Percentiles rank a stretch among this genome's conserved stretches.
These are phyloP conservation scores for Linnemannia elongata DNA, from an alignment of 192 early-diverging fungal species.

Conservation along the genomic window DNA sequence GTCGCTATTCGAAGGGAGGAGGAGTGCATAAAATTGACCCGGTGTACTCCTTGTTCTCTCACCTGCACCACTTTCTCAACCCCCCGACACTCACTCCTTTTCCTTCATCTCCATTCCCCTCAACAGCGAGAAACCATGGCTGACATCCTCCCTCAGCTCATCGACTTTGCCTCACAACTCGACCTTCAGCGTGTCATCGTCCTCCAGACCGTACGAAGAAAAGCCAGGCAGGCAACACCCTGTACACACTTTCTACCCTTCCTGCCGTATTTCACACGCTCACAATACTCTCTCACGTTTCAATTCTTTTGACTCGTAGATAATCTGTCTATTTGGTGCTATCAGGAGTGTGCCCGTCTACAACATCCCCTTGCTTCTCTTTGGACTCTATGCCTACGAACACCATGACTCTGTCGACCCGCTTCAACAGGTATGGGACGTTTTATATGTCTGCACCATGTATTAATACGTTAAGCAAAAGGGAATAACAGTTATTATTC, in stretches of 20 bases:
- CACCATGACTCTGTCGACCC: slow-evolving; percentile 65
- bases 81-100: neutral
- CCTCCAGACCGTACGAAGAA: slow-evolving; percentile 30
- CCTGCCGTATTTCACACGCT: neutral
- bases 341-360: slow-evolving; percentile 62
- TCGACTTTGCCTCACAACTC: slow-evolving; percentile 52
- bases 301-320: slow-evolving; percentile 32
- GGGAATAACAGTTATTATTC: neutral
- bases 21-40: neutral
- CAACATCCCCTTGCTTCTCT: slow-evolving; percentile 67
- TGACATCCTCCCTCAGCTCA: slow-evolving; percentile 49
- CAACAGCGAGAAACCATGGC: slow-evolving; percentile 21
- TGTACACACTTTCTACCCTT: neutral
- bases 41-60: neutral
- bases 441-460: neutral
- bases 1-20: neutral
- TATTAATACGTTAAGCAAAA: neutral
- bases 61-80: neutral
- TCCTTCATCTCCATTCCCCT: neutral
- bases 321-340: slow-evolving; percentile 60
- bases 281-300: neutral
- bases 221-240: neutral
- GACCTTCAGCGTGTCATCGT: slow-evolving; percentile 54
- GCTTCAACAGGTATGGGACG: slow-evolving; percentile 58
- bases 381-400: slow-evolving; percentile 66